phyloP scores from a whole-genome alignment of 108 stramenopile species.

The Nitzschia sp. region DNA sequence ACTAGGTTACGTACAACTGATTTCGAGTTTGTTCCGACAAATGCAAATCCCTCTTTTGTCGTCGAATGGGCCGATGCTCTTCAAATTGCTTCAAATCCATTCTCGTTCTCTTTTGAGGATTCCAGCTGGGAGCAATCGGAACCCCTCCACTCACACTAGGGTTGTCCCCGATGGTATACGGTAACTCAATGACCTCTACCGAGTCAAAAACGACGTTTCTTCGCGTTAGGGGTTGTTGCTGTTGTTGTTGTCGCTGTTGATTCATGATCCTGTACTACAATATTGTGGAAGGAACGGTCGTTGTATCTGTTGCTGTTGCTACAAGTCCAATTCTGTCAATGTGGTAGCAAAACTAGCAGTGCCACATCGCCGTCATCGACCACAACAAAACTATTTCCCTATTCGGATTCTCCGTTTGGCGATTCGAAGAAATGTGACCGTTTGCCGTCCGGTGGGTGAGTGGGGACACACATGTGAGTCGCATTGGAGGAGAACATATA shows the following conservation, averaged over 20 bases:
- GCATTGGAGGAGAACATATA: no score
- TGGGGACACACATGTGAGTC: no score
- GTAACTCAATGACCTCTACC: constrained; percentile 24
- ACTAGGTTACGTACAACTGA: constrained; percentile 23
- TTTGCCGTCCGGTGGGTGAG: no score
- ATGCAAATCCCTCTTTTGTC: constrained; percentile 15
- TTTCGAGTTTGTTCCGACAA: constrained; percentile 6
- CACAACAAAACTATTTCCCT: no score
- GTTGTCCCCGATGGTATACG: constrained; percentile 15
- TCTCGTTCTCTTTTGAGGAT: constrained; percentile 3
- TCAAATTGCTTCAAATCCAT: constrained; percentile 22
- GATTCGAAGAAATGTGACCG: no score
- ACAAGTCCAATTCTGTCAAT: background rate
- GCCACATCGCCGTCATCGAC: no score
- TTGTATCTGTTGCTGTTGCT: background rate
- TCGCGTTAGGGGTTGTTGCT: background rate
- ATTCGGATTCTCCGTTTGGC: no score
- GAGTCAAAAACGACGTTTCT: background rate
- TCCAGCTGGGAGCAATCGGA: constrained; percentile 16
- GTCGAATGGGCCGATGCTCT: constrained; percentile 8
- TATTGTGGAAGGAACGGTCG: background rate
- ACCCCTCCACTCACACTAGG: constrained; percentile 9
- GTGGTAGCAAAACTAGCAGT: no score
- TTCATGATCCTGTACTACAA: no score
- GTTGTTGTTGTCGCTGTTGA: background rate